Conservation (phyloP, 1,139 yeast genomes). For the Yamadazyma blattariae region DNA sequence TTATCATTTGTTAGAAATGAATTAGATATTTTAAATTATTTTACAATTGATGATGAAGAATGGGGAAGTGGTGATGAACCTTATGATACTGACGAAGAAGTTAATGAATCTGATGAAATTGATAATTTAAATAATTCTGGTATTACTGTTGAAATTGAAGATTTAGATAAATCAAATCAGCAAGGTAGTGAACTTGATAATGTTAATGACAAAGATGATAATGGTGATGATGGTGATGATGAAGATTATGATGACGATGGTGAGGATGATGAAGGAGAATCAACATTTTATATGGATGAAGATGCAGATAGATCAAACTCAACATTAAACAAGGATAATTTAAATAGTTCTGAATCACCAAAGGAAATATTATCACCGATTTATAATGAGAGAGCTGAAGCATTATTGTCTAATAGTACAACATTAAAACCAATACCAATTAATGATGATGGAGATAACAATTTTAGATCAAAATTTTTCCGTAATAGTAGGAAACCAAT, state of each 20-base stretch:
- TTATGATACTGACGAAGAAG: constrained; percentile 7
- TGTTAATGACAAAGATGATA: constrained; percentile 2
- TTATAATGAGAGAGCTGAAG: constrained; percentile 45
- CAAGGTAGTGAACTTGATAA: not conserved
- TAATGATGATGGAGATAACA: constrained; percentile 10
- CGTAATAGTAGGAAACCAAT: constrained; percentile 59
- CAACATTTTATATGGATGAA: constrained; percentile 15
- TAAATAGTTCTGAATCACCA: not conserved
- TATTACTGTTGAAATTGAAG: constrained; percentile 13
- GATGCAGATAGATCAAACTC: constrained; percentile 13
- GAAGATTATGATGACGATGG: constrained; percentile 7
- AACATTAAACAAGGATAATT: constrained; percentile 6
- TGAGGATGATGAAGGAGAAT: constrained; percentile 14
- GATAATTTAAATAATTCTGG: too few relatives aligned
- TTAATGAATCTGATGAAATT: constrained; percentile 14
- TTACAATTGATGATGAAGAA: constrained; percentile 83
- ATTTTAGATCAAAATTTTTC: constrained; percentile 31
- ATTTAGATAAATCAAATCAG: constrained; percentile 8
- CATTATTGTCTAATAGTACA: constrained; percentile 39
- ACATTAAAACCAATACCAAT: constrained; percentile 46
- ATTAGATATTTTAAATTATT: constrained; percentile 55
- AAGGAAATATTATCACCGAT: constrained; percentile 6
- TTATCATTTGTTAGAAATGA: constrained; percentile 59
- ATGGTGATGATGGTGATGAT: constrained; percentile 16
- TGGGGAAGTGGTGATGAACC: constrained; percentile 44